Evolutionary conservation across 1,139 yeast genomes (phyloP), one percentile per base, ranked within the genome.

Genomic region (Pichia sp.): DNA sequence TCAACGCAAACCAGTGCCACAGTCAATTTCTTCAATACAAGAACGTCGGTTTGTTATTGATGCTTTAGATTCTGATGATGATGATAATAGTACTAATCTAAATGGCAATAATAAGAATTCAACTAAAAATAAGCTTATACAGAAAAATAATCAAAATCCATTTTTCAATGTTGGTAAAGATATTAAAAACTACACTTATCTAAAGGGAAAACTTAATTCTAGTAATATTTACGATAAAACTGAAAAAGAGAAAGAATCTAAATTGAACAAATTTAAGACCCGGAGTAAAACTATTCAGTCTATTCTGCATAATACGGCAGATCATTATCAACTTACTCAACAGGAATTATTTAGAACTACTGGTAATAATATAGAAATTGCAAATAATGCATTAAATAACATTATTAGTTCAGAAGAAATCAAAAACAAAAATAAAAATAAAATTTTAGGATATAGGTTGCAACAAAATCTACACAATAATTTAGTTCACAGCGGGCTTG

Each of bases 221-320:
- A 5, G 22, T 4, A 10, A 31, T 20, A 12, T 8, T 20, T 20
- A 32, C 6, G 25, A 10, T 22, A 32, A 22, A 10, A 8, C 9
- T 20, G 35, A 41, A 10, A 41, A 37, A 28, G 42, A 41, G 5
- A 53, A 51, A 35, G 55, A 52, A 29, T 48, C 55, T 2, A 52
- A 48, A 25, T 39, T 55, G 12, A 47, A 45, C 16, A 55, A 55
- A 31, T 47, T 56, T 6, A 56, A 56, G 32, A 50, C 52, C 16
- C 41, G 41, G 12, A 54, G 55, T 34, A 54, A 52, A 35, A 51
- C 58, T 3, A 49, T 58, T 23, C 60, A 58, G 37, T 46, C 55
- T 2, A 50, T 58, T 34, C 43, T 58, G 33, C 61, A 58, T 40
- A 48, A 56, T 29, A 51, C 59, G 2, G 53, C 57, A 0, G 52